phyloP scores from a whole-genome alignment of 495 filamentous ascomycete genomes.

The Penicillium riverlandense region DNA sequence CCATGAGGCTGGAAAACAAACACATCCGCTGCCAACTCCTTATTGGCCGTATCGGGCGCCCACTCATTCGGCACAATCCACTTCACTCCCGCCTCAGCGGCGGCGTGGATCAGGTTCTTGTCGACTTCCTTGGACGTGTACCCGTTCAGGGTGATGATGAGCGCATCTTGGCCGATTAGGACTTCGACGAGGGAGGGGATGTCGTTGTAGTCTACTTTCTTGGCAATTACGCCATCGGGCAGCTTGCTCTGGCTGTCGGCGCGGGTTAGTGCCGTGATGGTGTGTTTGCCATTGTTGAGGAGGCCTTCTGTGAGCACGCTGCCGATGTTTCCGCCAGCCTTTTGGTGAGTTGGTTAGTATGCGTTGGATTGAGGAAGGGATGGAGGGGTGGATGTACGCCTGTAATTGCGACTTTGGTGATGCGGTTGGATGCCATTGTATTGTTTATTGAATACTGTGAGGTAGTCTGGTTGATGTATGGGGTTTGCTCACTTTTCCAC shows the following conservation, averaged over 20 bases:
- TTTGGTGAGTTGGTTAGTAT: constrained; percentile 1
- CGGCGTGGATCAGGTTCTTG: constrained; percentile 47
- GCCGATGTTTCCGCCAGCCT: constrained; percentile 56
- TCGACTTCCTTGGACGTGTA: constrained; percentile 34
- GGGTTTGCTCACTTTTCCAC: no score
- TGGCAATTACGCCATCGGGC: constrained; percentile 34
- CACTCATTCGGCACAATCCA: constrained; percentile 59
- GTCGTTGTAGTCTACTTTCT: constrained; percentile 42
- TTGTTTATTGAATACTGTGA: no score
- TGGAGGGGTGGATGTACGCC: constrained; percentile 2
- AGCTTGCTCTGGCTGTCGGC: constrained; percentile 27
- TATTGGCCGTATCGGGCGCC: constrained; percentile 32
- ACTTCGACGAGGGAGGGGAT: constrained; percentile 34
- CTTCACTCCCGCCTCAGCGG: constrained; percentile 50
- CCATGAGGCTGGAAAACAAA: constrained; percentile 10
- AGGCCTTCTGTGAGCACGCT: constrained; percentile 42
- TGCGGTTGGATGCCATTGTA: constrained; percentile 8
- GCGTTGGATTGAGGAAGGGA: not conserved
- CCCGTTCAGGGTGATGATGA: constrained; percentile 54
- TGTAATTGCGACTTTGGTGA: constrained; percentile 10
- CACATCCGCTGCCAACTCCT: constrained; percentile 26
- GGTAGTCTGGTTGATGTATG: no score
- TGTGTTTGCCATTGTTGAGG: constrained; percentile 43
- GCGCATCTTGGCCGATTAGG: constrained; percentile 44
- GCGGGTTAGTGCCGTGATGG: constrained; percentile 47